Base-by-base conservation (phyloP, 257 asterid genomes). In the Prunella vulgaris region DNA sequence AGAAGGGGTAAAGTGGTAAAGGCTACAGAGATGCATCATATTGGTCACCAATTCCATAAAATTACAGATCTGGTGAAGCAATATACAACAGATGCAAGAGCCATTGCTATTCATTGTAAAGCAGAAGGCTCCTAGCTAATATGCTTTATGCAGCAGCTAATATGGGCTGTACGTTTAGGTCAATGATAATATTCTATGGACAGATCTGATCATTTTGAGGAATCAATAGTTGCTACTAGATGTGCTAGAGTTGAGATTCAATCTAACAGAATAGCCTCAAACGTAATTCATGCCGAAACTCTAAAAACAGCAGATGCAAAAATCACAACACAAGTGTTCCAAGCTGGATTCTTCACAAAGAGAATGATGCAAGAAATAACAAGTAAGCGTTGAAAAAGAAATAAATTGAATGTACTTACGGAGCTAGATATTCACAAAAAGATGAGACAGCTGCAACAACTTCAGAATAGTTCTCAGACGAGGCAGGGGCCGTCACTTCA, bases 341-440 rank as follows among this genome's bases (percentile, higher is more conserved):
- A 46, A 46, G 53, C 10, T 18, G 12, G 25, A 21, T 53, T 57
- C 21, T 20, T 53, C 4, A 51, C 58, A 3, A 54, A 22, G 8
- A 57, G 37, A 25, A 25, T 24, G 10, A 27, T 27, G 20, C 18
- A 57, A 24, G 20, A 24, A 24, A 24, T 24, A 56, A 13, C 18
- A 25, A 32, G 9, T 32, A 20, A 32, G 7, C 3, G 58, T 25
- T 30, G 53, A 44, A 51, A 6, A 60, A 64, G 40, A 54, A 27
- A 64, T 24, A 7, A 60, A 56, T 4, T 30, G 60, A 28, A 61
- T 67, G 62, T n/a, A 74, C 97, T 90, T 82, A 93, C 99, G 99
- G 97, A 7, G 99, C 97, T 77, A 90, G 99, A 76, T 89, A 87
- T 82, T 94, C 99, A 69, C 93, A 89, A 64, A 94, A 94, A 5